Evolutionary conservation across 1,139 yeast genomes (phyloP).

Genomic region (Trichomonascaceae sp.): DNA sequence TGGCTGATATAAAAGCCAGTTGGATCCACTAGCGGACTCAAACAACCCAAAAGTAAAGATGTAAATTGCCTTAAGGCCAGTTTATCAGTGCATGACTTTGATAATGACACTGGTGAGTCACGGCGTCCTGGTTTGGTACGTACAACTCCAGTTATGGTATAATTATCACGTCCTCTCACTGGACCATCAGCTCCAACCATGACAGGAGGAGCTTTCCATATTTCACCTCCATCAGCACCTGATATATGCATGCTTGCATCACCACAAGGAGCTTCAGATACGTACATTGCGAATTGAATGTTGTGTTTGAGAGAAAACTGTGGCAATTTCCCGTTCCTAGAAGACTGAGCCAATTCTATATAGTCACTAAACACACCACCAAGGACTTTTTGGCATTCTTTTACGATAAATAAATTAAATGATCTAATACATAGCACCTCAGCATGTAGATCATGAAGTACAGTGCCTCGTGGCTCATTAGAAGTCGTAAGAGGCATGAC

Average conservation of each 20-base stretch:
- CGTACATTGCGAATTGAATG: constrained; percentile 48
- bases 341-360: background rate
- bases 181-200: constrained; percentile 26
- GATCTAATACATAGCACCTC: constrained; percentile 69
- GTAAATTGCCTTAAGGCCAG: constrained; percentile 56
- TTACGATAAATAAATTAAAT: constrained; percentile 46
- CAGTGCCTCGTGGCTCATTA: constrained; percentile 40
- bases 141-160: constrained; percentile 52
- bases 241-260: constrained; percentile 59
- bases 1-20: constrained; percentile 44
- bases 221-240: constrained; percentile 30
- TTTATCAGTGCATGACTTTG: constrained; percentile 89
- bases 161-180: constrained; percentile 63
- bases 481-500: constrained; percentile 52
- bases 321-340: background rate
- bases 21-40: constrained; percentile 38
- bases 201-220: constrained; percentile 21
- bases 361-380: constrained; percentile 8
- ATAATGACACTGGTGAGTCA: constrained; percentile 62
- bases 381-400: constrained; percentile 29
- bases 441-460: constrained; percentile 86
- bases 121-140: constrained; percentile 88
- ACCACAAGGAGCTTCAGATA: constrained; percentile 89
- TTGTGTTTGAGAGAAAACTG: constrained; percentile 33
- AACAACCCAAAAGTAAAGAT: constrained; percentile 53